Evolutionary conservation across 2,329 filamentous ascomycete species (phyloP), one percentile per base, ranked within the genome.

Genomic region (Alternaria ethzedia): DNA sequence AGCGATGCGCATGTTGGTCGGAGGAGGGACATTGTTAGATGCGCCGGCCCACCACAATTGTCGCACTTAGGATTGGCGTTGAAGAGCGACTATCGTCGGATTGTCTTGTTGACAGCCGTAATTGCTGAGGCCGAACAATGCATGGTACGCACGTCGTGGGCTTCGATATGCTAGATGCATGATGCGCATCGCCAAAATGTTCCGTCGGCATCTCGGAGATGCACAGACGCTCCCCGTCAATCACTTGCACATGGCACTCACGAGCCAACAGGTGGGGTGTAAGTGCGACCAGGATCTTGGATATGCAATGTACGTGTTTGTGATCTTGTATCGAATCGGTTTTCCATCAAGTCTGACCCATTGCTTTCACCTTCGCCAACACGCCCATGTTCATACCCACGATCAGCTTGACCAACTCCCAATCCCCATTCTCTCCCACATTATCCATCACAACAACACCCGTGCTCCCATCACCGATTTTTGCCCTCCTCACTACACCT

Each of bases 401-500:
- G 72, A 97, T 90, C 80, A 92, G 92, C 67, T 90, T 87, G 36
- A 96, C 88, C 58, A 98, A 81, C 82, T 97, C 94, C 95, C 95
- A 99, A 80, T 98, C 91, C 1, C 90, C 94, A 66, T 90, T 86
- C 64, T 89, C 84, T 3, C 96, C 96, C 54, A 97, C 94, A 92
- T 92, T 97, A 80, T 99, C 96, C 65, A 91, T 96, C 25, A 98
- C 91, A 47, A 98, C 89, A 63, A 98, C 89, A 5, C 96, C 96
- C 2, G 94, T 96, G 6, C 89, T 87, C 26, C 91, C 94, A 74
- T 93, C 89, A 2, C 77, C 77, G 9, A 23, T 49, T 52, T 68
- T 66, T 23, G 47, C 91, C 89, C 32, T 89, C 83, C 49, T 78
- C 75, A 45, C 75, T 62, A 9, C 47, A 30, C 65, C 61, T 15